These are phyloP conservation scores for Penicillium sclerotigenum DNA, from an alignment of 2,329 filamentous ascomycete genomes.

Conservation along the genomic window DNA sequence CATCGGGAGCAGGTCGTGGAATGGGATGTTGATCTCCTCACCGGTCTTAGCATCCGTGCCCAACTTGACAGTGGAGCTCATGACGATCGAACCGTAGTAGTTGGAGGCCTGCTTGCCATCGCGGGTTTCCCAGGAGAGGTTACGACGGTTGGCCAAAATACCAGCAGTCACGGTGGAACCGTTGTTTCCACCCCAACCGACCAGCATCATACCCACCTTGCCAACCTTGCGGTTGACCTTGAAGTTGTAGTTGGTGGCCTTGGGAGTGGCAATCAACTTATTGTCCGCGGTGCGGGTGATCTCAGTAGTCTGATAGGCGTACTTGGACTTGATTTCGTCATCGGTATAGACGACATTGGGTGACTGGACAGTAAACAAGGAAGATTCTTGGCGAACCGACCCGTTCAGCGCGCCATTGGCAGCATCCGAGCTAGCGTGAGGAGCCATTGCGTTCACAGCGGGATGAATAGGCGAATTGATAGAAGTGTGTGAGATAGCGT, in stretches of 20 bases:
- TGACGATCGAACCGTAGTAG: conserved; percentile 97
- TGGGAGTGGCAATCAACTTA: conserved; percentile 77
- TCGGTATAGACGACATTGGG: conserved; percentile 91
- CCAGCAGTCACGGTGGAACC: conserved; percentile 95
- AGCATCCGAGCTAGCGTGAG: conserved; percentile 71
- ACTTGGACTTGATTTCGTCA: conserved; percentile 83
- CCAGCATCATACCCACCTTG: conserved; percentile 94
- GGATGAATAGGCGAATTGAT: conserved; percentile 36
- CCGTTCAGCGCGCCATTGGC: conserved; percentile 55
- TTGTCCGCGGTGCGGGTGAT: conserved; percentile 70
- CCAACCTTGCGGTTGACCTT: conserved; percentile 91
- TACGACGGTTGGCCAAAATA: conserved; percentile 89
- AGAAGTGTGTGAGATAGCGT: conserved; percentile 37
- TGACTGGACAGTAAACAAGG: conserved; percentile 80
- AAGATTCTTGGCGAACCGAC: conserved; percentile 43
- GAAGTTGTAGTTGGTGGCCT: conserved; percentile 92
- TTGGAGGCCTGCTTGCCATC: conserved; percentile 82
- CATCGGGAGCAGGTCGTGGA: conserved; percentile 92
- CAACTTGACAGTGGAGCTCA: conserved; percentile 96
- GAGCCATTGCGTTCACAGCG: conserved; percentile 69
- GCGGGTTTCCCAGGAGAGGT: conserved; percentile 87
- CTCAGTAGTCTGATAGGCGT: conserved; percentile 91
- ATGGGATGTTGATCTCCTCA: conserved; percentile 92
- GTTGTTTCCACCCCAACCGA: conserved; percentile 98
- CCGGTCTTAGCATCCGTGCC: conserved; percentile 79